A percentile compares a stretch with the other conserved stretches of the same genome.
phyloP scores from a whole-genome alignment of 805 yeast genomes.

The Schwanniomyces sp. region DNA sequence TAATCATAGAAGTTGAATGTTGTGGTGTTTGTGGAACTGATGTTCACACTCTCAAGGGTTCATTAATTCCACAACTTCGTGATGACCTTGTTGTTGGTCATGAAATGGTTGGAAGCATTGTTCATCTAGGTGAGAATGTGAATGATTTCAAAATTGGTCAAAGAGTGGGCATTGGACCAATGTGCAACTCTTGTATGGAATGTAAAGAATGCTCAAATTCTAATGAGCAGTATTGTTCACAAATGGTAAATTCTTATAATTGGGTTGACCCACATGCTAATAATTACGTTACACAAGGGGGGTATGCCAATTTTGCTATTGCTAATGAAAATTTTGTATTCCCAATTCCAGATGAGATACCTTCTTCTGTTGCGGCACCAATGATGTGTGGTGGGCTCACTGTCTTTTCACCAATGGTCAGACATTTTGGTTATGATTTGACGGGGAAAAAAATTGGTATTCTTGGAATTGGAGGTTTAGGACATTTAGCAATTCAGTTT shows the following conservation, averaged over 20 bases:
- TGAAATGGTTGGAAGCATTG: slow-evolving; percentile 63
- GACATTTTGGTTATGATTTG: slow-evolving; percentile 33
- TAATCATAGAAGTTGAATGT: slow-evolving; percentile 57
- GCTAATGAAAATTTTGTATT: slow-evolving; percentile 46
- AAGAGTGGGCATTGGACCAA: slow-evolving; percentile 81
- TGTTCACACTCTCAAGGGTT: slow-evolving; percentile 52
- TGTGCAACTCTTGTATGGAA: slow-evolving; percentile 57
- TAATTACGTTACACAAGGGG: slow-evolving; percentile 41
- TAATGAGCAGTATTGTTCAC: slow-evolving; percentile 50
- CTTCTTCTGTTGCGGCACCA: slow-evolving; percentile 48
- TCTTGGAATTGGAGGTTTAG: slow-evolving; percentile 68
- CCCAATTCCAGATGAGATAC: slow-evolving; percentile 47
- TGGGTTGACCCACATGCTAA: slow-evolving; percentile 33
- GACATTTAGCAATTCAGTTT: slow-evolving; percentile 60
- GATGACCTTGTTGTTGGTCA: slow-evolving; percentile 56
- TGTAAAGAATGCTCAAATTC: slow-evolving; percentile 52
- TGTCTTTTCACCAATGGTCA: slow-evolving; percentile 49
- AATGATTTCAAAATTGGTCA: slow-evolving; percentile 60
- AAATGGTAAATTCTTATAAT: slow-evolving; percentile 54
- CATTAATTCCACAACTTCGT: slow-evolving; percentile 44
- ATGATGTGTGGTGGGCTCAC: slow-evolving; percentile 59
- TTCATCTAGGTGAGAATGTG: slow-evolving; percentile 58
- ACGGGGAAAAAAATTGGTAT: slow-evolving; percentile 48
- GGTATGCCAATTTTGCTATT: slow-evolving; percentile 50
- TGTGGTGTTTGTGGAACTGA: slow-evolving; percentile 71